Percentiles rank a stretch among this genome's conserved stretches.
Conservation (phyloP, 75 land plant genomes). For the Selaginella moellendorffii region DNA sequence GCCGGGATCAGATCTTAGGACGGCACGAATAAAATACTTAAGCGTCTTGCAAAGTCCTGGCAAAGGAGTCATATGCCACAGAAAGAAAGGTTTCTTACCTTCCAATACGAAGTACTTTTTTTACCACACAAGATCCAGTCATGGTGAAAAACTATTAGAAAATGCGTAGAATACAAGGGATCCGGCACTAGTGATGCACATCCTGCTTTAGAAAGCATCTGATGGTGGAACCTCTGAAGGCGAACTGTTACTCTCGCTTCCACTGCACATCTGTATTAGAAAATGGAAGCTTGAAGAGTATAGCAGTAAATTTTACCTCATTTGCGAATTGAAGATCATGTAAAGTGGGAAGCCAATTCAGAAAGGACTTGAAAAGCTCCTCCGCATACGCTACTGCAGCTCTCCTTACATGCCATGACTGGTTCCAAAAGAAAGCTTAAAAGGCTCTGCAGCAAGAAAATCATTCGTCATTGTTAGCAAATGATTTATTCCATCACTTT, state of each 20-base stretch:
- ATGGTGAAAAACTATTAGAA: constrained; percentile 68
- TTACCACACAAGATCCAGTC: constrained; percentile 41
- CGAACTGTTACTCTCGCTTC: neutral
- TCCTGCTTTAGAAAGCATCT: constrained; percentile 60
- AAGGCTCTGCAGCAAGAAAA: constrained; percentile 37
- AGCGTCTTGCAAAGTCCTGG: constrained; percentile 42
- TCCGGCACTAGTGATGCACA: constrained; percentile 26
- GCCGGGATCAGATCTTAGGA: constrained; percentile 16
- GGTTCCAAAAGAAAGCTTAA: constrained; percentile 65
- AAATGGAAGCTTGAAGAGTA: too few relatives aligned
- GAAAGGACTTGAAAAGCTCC: constrained; percentile 26
- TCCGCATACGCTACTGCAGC: constrained; percentile 18
- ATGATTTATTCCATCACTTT: too few relatives aligned
- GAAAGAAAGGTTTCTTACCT: too few relatives aligned
- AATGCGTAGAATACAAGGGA: constrained; percentile 20
- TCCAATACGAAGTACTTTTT: constrained; percentile 53
- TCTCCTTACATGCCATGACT: constrained; percentile 50
- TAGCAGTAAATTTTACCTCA: too few relatives aligned
- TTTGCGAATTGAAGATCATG: constrained; percentile 30
- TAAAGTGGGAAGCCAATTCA: constrained; percentile 33
- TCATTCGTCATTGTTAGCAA: too few relatives aligned
- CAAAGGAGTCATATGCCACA: neutral
- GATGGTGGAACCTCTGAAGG: constrained; percentile 29
- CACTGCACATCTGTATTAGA: neutral
- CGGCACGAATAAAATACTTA: constrained; percentile 30